Evolutionary conservation across 768 basidiomycete genomes (phyloP), one percentile per base, ranked within the genome.

Genomic region (Serendipita sp.): DNA sequence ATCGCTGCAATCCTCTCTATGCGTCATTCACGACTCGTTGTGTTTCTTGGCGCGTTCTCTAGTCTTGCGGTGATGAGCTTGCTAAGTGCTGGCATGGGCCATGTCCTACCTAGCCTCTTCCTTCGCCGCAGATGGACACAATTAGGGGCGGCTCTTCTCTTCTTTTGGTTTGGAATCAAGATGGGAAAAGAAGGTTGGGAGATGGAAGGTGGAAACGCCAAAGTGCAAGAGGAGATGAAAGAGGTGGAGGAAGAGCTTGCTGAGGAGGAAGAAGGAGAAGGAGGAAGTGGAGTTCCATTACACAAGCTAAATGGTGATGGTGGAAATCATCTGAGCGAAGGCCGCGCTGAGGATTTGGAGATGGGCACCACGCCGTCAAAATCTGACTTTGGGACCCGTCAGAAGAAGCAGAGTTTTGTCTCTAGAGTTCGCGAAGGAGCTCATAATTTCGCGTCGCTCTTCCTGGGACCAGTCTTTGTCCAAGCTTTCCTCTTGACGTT

Each of bases 231-330:
- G 72, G 96, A 98, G 74, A 90, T 97, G 86, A 81, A 82, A 62
- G 94, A 99, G 75, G 88, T 90, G n/a, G 86, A 87, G 74, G 91
- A 94, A 71, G 95, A 99, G 74, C 87, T 98, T 60, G 85, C 91
- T 68, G 88, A 82, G 2, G 88, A 91, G 65, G 86, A 84, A 34
- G 81, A 58, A 63, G 24, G 71, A 11, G 13, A 30, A n/a, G n/a
- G n/a, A n/a, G n/a, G n/a, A n/a, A n/a, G n/a, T n/a, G n/a, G n/a
- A n/a, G n/a, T n/a, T n/a, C n/a, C n/a, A n/a, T n/a, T n/a, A n/a
- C n/a, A n/a, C n/a, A n/a, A n/a, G n/a, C n/a, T n/a, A n/a, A n/a
- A n/a, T n/a, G n/a, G n/a, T n/a, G n/a, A n/a, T n/a, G n/a, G n/a
- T n/a, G n/a, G n/a, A n/a, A n/a, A n/a, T n/a, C n/a, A n/a, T n/a